A percentile compares a stretch with the other conserved stretches of the same genome.
Evolutionary conservation across 352 stramenopile species (phyloP).

Genomic region (Phytophthora sansomeana): DNA sequence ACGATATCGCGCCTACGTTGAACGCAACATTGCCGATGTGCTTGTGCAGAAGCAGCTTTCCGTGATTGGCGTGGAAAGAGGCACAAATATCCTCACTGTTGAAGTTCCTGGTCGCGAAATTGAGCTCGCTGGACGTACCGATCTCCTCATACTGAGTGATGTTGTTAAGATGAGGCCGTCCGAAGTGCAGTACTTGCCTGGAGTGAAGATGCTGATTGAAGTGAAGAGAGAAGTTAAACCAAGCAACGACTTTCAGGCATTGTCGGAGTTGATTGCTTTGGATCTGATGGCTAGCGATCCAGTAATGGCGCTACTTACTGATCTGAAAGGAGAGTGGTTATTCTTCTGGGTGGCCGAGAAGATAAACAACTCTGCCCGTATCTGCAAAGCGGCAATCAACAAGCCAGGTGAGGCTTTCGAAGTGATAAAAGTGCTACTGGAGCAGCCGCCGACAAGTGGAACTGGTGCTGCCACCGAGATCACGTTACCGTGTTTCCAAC

Average conservation of each 20-base stretch:
- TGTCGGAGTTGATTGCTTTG: slow-evolving; percentile 55
- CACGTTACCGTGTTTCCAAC: slow-evolving; percentile 26
- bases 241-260: slow-evolving; percentile 37
- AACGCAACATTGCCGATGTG: slow-evolving; percentile 46
- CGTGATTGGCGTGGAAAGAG: slow-evolving; percentile 44
- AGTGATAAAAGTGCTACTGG: slow-evolving; percentile 40
- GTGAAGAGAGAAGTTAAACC: slow-evolving; percentile 47
- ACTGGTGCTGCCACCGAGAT: slow-evolving; percentile 2
- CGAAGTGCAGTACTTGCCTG: slow-evolving; percentile 36
- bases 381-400: slow-evolving; percentile 31
- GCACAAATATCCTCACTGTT: slow-evolving; percentile 40
- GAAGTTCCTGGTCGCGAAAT: slow-evolving; percentile 37
- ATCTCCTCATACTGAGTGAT: slow-evolving; percentile 56
- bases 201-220: slow-evolving; percentile 59
- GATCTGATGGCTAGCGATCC: slow-evolving; percentile 45
- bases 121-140: slow-evolving; percentile 43
- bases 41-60: slow-evolving; percentile 45
- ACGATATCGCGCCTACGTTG: slow-evolving; percentile 43
- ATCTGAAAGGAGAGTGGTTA: too few species aligned
- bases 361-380: slow-evolving; percentile 24
- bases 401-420: slow-evolving; percentile 36
- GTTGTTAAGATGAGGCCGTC: slow-evolving; percentile 7
- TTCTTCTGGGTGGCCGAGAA: slow-evolving; percentile 57
- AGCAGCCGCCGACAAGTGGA: too few species aligned
- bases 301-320: slow-evolving; percentile 58